Evolutionary conservation across 257 asterid genomes (phyloP).

Genomic region (Jacaranda mimosifolia): DNA sequence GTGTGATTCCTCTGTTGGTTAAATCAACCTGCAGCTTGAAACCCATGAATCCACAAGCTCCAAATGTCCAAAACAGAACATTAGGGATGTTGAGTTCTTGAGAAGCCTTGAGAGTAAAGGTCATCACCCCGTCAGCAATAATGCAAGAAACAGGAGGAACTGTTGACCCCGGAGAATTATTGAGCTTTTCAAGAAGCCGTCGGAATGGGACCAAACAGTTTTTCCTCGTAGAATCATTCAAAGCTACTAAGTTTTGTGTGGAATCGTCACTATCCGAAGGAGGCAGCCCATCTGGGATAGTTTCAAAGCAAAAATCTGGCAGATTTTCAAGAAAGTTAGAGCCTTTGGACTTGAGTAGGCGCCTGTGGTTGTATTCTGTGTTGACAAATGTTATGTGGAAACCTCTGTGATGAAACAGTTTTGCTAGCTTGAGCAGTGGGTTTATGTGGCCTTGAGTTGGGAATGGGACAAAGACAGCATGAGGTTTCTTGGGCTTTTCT

Average conservation of each 20-base stretch:
- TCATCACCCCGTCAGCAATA: too few relatives aligned
- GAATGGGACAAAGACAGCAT: slow-evolving; percentile 38
- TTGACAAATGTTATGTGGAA: slow-evolving; percentile 28
- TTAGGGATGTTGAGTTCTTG: slow-evolving; percentile 2
- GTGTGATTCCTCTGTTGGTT: slow-evolving; percentile 18
- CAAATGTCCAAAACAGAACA: slow-evolving; percentile 29
- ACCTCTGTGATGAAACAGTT: slow-evolving; percentile 35
- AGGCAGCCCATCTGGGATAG: slow-evolving; percentile 39
- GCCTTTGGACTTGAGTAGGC: slow-evolving; percentile 17
- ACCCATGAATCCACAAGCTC: slow-evolving; percentile 32
- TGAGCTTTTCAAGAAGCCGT: too few relatives aligned
- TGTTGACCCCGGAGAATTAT: too few relatives aligned
- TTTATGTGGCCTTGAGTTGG: slow-evolving; percentile 45
- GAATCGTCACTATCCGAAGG: neutral
- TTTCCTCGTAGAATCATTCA: too few relatives aligned
- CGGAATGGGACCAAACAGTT: too few relatives aligned
- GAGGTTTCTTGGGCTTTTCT: slow-evolving; percentile 25
- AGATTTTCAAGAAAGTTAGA: neutral
- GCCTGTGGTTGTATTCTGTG: too few relatives aligned
- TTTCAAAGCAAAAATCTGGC: slow-evolving; percentile 32
- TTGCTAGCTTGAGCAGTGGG: slow-evolving; percentile 40
- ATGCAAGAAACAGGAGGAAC: too few relatives aligned
- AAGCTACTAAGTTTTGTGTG: too few relatives aligned
- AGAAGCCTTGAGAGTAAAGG: too few relatives aligned
- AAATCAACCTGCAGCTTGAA: slow-evolving; percentile 22